phyloP scores from a whole-genome alignment of 2,329 filamentous ascomycete genomes.

The Metarhizium brunneum region DNA sequence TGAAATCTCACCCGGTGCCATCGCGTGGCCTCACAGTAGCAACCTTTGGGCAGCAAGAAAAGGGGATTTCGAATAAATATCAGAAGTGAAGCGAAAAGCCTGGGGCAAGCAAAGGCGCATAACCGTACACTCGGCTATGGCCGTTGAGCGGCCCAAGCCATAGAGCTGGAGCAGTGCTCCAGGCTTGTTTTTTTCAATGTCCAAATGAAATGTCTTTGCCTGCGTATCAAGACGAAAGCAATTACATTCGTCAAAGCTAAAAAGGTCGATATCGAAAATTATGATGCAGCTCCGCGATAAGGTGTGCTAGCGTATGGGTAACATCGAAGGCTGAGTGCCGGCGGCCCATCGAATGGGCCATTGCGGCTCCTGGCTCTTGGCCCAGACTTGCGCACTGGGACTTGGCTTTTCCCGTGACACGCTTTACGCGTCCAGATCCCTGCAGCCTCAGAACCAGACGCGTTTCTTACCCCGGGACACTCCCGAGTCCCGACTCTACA shows the following conservation, averaged over 20 bases:
- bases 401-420: constrained; percentile 1
- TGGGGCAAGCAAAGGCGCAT: constrained; percentile 6
- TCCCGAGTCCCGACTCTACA: no score
- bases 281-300: neutral
- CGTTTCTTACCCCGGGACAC: no score
- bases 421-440: constrained; percentile 7
- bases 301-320: neutral
- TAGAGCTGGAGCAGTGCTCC: constrained; percentile 2
- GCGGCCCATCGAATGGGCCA: no score
- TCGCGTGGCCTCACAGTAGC: neutral
- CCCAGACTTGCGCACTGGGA: no score
- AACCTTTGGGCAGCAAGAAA: neutral
- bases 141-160: constrained; percentile 4
- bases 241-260: neutral
- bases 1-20: constrained; percentile 9
- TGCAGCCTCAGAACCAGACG: neutral
- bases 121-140: constrained; percentile 7
- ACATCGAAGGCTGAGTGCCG: no score
- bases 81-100: neutral
- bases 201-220: neutral
- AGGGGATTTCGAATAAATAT: neutral
- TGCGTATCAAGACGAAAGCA: neutral
- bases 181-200: neutral
- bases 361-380: no score
- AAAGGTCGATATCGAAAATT: neutral